Evolutionary conservation across 2,329 filamentous ascomycete genomes (phyloP).

Genomic region (Fusarium albosuccineum): DNA sequence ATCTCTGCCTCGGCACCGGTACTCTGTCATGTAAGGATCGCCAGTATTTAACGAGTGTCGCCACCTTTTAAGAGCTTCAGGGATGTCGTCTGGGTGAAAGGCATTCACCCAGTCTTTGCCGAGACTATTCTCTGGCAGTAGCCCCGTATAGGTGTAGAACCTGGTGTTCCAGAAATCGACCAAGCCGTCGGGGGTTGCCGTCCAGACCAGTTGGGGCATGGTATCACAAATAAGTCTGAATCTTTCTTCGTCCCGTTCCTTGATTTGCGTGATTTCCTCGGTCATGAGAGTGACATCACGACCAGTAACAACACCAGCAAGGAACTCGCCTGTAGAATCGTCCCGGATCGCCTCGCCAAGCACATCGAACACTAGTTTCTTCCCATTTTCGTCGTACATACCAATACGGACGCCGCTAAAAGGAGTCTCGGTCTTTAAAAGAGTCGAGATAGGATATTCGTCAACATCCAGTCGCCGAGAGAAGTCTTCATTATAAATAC

Average conservation of each 20-base stretch:
- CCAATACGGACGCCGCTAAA: slow-evolving; percentile 73
- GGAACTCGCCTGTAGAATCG: slow-evolving; percentile 75
- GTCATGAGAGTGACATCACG: slow-evolving; percentile 79
- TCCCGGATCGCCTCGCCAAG: slow-evolving; percentile 77
- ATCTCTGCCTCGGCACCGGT: slow-evolving; percentile 74
- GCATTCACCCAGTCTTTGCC: slow-evolving; percentile 72
- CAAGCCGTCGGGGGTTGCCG: slow-evolving; percentile 72
- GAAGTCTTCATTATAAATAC: slow-evolving; percentile 76
- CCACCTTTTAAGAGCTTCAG: slow-evolving; percentile 69
- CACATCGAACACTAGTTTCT: slow-evolving; percentile 72
- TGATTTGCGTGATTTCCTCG: slow-evolving; percentile 76
- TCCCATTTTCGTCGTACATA: slow-evolving; percentile 67
- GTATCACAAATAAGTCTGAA: slow-evolving; percentile 83
- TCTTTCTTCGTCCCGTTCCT: slow-evolving; percentile 77
- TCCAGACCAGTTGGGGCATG: slow-evolving; percentile 81
- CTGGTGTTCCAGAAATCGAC: slow-evolving; percentile 81
- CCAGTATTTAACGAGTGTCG: slow-evolving; percentile 73
- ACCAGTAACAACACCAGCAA: slow-evolving; percentile 79
- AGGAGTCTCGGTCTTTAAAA: slow-evolving; percentile 71
- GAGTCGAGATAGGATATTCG: slow-evolving; percentile 75
- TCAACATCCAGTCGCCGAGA: slow-evolving; percentile 65
- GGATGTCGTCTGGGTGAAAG: slow-evolving; percentile 79
- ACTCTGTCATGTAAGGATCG: slow-evolving; percentile 77
- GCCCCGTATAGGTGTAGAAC: slow-evolving; percentile 85
- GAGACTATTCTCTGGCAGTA: slow-evolving; percentile 71